phyloP scores from a whole-genome alignment of 805 yeast genomes.

The Zygoascus flipseniorum region DNA sequence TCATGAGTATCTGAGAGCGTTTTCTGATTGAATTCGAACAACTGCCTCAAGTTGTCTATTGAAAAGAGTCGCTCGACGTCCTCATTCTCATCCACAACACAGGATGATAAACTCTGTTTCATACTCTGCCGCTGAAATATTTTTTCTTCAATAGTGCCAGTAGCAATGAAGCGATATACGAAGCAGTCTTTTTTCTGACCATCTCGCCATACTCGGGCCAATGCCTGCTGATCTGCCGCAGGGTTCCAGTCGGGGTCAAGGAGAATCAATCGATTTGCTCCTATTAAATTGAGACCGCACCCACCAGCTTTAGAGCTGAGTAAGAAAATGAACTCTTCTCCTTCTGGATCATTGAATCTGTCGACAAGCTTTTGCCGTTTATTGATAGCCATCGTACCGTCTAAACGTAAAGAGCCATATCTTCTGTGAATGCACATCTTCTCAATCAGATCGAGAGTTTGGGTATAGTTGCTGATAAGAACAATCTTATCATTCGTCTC shows the following conservation, averaged over 20 bases:
- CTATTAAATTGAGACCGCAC: constrained; percentile 94
- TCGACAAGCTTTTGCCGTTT: constrained; percentile 92
- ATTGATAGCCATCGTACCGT: constrained; percentile 87
- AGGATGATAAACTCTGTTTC: constrained; percentile 85
- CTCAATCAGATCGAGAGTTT: constrained; percentile 86
- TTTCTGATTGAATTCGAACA: constrained; percentile 60
- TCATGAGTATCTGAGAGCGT: constrained; percentile 88
- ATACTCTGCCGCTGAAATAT: constrained; percentile 93
- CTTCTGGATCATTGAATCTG: constrained; percentile 81
- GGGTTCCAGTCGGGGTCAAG: constrained; percentile 98
- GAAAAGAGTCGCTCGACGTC: constrained; percentile 91
- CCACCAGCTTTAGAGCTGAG: constrained; percentile 97
- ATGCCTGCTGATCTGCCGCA: constrained; percentile 95
- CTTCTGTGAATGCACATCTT: constrained; percentile 65
- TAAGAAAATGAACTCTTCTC: constrained; percentile 78
- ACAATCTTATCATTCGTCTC: constrained; percentile 95
- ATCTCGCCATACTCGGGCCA: constrained; percentile 98
- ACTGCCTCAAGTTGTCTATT: constrained; percentile 64
- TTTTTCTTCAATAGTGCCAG: constrained; percentile 95
- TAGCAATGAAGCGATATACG: constrained; percentile 85
- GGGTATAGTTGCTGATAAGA: constrained; percentile 88
- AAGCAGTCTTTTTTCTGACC: constrained; percentile 97
- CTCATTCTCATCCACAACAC: constrained; percentile 94
- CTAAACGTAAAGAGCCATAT: constrained; percentile 76
- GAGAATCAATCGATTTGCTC: constrained; percentile 83